These are phyloP conservation scores for Termitomyces eurrhizus DNA, from an alignment of 768 basidiomycete genomes.

Conservation along the genomic window DNA sequence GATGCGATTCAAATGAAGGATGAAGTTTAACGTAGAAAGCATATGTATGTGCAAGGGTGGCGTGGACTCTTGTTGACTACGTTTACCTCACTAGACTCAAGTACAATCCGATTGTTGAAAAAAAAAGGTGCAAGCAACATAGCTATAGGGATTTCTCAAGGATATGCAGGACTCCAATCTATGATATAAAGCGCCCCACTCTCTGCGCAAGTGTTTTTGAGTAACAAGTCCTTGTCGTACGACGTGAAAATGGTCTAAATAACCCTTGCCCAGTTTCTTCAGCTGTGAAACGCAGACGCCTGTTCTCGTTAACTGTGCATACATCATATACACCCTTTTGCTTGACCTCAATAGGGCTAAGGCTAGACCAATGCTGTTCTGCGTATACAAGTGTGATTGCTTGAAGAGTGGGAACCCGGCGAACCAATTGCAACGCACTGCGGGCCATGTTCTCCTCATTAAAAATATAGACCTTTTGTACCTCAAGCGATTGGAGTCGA, in stretches of 20 bases:
- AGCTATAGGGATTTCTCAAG: background rate
- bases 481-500: constrained; percentile 16
- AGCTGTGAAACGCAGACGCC: constrained; percentile 11
- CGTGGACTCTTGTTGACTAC: background rate
- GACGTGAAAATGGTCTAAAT: constrained; percentile 9
- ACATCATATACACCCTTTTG: constrained; percentile 17
- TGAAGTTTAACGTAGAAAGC: background rate
- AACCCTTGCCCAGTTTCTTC: constrained; percentile 14
- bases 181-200: constrained; percentile 1
- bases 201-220: constrained; percentile 6
- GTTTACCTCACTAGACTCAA: background rate
- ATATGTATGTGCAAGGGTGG: background rate
- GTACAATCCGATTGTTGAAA: background rate
- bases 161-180: background rate
- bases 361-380: constrained; percentile 12
- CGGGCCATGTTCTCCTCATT: constrained; percentile 17
- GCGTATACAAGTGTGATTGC: constrained; percentile 14
- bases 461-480: constrained; percentile 14
- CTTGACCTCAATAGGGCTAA: constrained; percentile 7
- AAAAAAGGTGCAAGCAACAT: background rate
- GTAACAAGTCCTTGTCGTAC: constrained; percentile 10
- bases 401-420: constrained; percentile 16
- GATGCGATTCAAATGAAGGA: background rate
- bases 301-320: background rate
- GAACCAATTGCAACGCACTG: constrained; percentile 13